These are phyloP conservation scores for Aspergillus kassunensis DNA, from an alignment of 495 filamentous ascomycete species.

Conservation along the genomic window DNA sequence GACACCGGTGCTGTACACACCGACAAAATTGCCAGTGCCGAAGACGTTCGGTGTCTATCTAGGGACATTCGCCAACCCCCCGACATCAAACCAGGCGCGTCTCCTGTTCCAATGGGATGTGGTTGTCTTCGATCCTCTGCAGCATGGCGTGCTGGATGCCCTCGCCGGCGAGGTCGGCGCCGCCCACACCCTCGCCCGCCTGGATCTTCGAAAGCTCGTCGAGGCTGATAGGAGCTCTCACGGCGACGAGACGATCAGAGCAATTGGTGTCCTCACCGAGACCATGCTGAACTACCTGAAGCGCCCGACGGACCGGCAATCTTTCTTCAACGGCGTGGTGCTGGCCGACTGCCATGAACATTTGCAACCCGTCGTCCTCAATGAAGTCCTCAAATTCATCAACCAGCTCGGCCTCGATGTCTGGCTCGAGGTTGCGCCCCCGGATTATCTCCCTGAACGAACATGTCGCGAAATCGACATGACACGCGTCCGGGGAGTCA, in stretches of 20 bases:
- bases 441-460: conserved; percentile 7
- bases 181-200: conserved; percentile 23
- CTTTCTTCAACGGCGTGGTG: conserved; percentile 9
- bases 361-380: conserved; percentile 15
- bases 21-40: conserved; percentile 10
- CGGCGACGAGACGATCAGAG: conserved; percentile 9
- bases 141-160: conserved; percentile 32
- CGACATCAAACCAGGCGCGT: conserved; percentile 26
- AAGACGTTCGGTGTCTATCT: conserved; percentile 43
- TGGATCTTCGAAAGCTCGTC: conserved; percentile 20
- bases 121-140: conserved; percentile 38
- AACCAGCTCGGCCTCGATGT: conserved; percentile 13
- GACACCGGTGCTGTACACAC: not conserved
- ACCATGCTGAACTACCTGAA: conserved; percentile 1
- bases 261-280: not conserved
- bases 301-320: not conserved
- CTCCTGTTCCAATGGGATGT: conserved; percentile 43
- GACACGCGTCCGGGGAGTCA: conserved; percentile 13
- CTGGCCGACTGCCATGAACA: conserved; percentile 10
- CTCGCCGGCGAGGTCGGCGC: conserved; percentile 20
- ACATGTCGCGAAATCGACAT: conserved; percentile 16
- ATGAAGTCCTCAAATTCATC: conserved; percentile 12
- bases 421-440: conserved; percentile 14
- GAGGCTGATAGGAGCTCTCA: conserved; percentile 3
- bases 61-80: conserved; percentile 33